Percentiles rank a stretch among this genome's conserved stretches.
Evolutionary conservation across 2,329 filamentous ascomycete species (phyloP).

Genomic region (Pseudopithomyces chartarum): DNA sequence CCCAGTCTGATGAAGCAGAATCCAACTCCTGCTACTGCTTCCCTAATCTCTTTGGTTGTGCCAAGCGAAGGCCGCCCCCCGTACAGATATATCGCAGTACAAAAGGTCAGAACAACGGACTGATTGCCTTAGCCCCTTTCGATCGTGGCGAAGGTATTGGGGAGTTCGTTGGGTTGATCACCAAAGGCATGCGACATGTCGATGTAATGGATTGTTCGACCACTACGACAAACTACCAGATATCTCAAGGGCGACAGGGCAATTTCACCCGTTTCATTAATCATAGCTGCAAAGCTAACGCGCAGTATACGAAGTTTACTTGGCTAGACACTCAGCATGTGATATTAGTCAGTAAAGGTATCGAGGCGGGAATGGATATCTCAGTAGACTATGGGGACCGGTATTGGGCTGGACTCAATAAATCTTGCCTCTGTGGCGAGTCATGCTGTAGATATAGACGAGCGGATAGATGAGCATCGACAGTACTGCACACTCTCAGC

Average conservation of each 20-base stretch:
- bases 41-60: slow-evolving; percentile 56
- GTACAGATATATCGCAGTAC: slow-evolving; percentile 60
- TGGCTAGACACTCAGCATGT: slow-evolving; percentile 62
- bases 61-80: slow-evolving; percentile 47
- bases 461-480: neutral
- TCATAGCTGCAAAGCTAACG: slow-evolving; percentile 63
- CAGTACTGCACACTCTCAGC: too few species aligned
- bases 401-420: slow-evolving; percentile 62
- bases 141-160: slow-evolving; percentile 59
- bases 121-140: slow-evolving; percentile 53
- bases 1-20: slow-evolving; percentile 57
- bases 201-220: slow-evolving; percentile 60
- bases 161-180: slow-evolving; percentile 62
- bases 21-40: slow-evolving; percentile 60
- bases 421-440: slow-evolving; percentile 61
- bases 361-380: slow-evolving; percentile 59
- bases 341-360: slow-evolving; percentile 60
- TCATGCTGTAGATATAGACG: slow-evolving; percentile 54
- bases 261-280: slow-evolving; percentile 66
- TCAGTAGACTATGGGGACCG: slow-evolving; percentile 64
- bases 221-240: slow-evolving; percentile 62
- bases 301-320: slow-evolving; percentile 62
- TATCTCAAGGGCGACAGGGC: slow-evolving; percentile 61
- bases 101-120: slow-evolving; percentile 61
- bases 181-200: slow-evolving; percentile 56